Conservation (phyloP, 2,329 filamentous ascomycete species). For the Gaeumannomyces sp. region DNA sequence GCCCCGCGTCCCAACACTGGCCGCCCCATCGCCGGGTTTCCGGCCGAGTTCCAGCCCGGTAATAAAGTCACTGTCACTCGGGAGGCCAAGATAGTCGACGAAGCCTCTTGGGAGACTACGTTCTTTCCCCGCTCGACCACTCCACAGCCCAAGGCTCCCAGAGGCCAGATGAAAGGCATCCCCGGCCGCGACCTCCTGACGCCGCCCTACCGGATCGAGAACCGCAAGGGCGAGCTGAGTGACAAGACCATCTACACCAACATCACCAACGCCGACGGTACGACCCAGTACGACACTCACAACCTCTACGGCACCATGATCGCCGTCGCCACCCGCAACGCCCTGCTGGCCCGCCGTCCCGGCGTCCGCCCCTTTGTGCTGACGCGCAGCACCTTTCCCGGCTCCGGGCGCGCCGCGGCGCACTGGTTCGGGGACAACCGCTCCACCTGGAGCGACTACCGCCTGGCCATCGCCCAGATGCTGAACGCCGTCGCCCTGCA, state of each 20-base stretch:
- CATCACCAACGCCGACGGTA: constrained; percentile 67
- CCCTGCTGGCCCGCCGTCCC: constrained; percentile 57
- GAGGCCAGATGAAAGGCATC: constrained; percentile 46
- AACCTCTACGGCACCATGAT: constrained; percentile 73
- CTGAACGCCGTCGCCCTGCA: constrained; percentile 58
- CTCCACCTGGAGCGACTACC: constrained; percentile 51
- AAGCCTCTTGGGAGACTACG: constrained; percentile 6
- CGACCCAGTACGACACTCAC: constrained; percentile 74
- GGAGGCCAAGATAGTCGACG: not conserved
- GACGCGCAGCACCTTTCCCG: constrained; percentile 73
- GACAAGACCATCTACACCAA: constrained; percentile 71
- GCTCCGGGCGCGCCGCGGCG: constrained; percentile 64
- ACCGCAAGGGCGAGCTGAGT: constrained; percentile 65
- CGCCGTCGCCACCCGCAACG: constrained; percentile 69
- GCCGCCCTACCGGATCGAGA: constrained; percentile 71
- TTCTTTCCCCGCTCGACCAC: constrained; percentile 17
- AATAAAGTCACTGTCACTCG: not conserved
- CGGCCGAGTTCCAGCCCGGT: constrained; percentile 58
- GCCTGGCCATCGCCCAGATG: constrained; percentile 50
- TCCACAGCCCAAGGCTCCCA: constrained; percentile 9
- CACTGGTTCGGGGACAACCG: constrained; percentile 57
- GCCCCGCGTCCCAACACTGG: constrained; percentile 44
- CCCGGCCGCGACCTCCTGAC: constrained; percentile 61
- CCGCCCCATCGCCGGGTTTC: constrained; percentile 62
- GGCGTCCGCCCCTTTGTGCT: constrained; percentile 75